Evolutionary conservation across 106 monocot genomes (phyloP).

Genomic region (Narthecium ossifragum): DNA sequence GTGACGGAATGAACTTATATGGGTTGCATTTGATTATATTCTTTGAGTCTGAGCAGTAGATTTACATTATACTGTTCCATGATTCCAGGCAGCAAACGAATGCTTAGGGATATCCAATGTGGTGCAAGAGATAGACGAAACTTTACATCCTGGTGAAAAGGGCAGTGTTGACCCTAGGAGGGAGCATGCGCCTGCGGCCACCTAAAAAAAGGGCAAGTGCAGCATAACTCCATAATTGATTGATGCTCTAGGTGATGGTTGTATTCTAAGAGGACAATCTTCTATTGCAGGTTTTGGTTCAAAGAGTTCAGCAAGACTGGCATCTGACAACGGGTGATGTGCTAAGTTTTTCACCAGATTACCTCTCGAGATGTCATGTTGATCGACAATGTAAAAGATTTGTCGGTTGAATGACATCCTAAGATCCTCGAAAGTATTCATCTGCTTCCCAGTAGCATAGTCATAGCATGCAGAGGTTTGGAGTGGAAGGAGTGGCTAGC

Average conservation of each 20-base stretch:
- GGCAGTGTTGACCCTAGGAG: background rate
- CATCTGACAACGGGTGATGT: background rate
- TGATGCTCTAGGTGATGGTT: background rate
- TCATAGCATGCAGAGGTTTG: background rate
- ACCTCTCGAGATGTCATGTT: background rate
- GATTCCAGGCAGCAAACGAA: slow-evolving; percentile 2
- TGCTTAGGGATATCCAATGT: background rate
- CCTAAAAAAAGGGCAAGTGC: background rate
- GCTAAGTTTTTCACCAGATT: background rate
- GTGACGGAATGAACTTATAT: no score
- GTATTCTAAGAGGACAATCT: background rate
- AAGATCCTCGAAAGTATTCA: background rate
- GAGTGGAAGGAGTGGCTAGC: background rate
- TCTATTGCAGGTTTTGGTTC: background rate
- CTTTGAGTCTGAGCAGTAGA: background rate
- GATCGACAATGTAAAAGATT: background rate
- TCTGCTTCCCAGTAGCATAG: background rate
- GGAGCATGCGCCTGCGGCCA: background rate
- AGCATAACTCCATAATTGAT: background rate
- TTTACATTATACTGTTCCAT: background rate
- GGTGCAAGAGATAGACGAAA: slow-evolving; percentile 2
- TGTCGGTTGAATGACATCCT: background rate
- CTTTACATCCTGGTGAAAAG: background rate
- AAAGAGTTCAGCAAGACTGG: background rate
- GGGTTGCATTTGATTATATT: background rate